Evolutionary conservation across 305 asterid genomes (phyloP).

Genomic region (Fraxinus greggii): DNA sequence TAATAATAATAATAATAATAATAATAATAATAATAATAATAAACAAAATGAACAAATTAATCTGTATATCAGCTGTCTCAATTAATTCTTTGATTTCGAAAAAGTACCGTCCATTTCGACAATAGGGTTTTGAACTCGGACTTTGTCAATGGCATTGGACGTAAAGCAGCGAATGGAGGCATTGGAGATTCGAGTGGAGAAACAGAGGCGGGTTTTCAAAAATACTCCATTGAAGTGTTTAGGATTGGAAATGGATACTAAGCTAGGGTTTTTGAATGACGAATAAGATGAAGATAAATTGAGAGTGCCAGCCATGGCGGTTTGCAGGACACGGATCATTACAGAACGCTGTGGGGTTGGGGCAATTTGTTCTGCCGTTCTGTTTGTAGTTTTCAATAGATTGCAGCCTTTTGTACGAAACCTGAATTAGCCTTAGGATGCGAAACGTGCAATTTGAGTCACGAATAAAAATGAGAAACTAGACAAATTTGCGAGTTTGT

Average conservation of each 20-base stretch:
- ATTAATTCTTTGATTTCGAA: neutral
- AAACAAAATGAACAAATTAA: neutral
- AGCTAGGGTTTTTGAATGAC: slow-evolving; percentile 31
- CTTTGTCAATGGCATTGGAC: slow-evolving; percentile 41
- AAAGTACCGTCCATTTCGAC: slow-evolving; percentile 89
- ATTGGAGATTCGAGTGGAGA: slow-evolving; percentile 31
- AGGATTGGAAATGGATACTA: slow-evolving; percentile 19
- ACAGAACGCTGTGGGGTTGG: slow-evolving; percentile 14
- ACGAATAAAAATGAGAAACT: neutral
- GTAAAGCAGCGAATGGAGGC: slow-evolving; percentile 66
- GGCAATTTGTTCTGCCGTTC: neutral
- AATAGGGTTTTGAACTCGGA: slow-evolving; percentile 74
- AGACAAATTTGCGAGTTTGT: neutral
- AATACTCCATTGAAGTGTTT: slow-evolving; percentile 23
- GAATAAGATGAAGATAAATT: slow-evolving; percentile 29
- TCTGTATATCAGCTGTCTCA: neutral
- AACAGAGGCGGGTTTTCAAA: slow-evolving; percentile 27
- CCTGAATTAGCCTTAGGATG: neutral
- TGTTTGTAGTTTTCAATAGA: neutral
- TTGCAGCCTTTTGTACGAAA: neutral
- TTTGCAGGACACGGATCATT: slow-evolving; percentile 45
- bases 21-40: neutral
- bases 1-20: neutral
- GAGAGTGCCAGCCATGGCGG: slow-evolving; percentile 59
- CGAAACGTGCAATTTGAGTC: neutral